A percentile compares a stretch with the other conserved stretches of the same genome.
Evolutionary conservation across 2,329 filamentous ascomycete species (phyloP).

Genomic region (Pyrenophora teres): DNA sequence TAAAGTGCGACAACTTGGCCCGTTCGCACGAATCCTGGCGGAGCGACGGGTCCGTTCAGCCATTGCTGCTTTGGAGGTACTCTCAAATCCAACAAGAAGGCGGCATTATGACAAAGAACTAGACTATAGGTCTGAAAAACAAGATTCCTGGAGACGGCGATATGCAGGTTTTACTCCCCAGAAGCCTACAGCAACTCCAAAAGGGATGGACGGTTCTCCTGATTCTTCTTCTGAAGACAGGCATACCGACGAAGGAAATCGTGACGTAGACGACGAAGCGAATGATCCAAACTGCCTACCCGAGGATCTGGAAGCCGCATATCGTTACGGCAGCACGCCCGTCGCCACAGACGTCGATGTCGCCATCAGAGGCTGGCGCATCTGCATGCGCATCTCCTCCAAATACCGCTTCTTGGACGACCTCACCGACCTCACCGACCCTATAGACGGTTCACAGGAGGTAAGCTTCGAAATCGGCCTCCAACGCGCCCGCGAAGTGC

Average conservation of each 20-base stretch:
- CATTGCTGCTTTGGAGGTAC: not conserved
- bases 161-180: too few species aligned
- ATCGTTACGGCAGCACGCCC: not conserved
- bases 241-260: not conserved
- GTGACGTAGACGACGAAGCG: not conserved
- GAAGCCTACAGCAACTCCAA: too few species aligned
- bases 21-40: not conserved
- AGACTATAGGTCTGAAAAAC: not conserved
- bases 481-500: not conserved
- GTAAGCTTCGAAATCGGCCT: not conserved
- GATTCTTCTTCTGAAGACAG: not conserved
- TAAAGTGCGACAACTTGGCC: not conserved
- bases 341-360: conserved; percentile 6
- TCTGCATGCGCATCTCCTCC: conserved; percentile 1
- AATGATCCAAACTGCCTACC: not conserved
- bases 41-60: not conserved
- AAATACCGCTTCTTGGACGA: conserved; percentile 11
- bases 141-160: not conserved
- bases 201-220: too few species aligned
- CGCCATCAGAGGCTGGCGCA: conserved; percentile 5
- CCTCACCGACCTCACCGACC: conserved; percentile 2
- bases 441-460: not conserved
- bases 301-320: not conserved
- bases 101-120: not conserved
- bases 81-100: not conserved